Evolutionary conservation across 495 filamentous ascomycete species (phyloP).

Genomic region (Hypoxylon rickii): DNA sequence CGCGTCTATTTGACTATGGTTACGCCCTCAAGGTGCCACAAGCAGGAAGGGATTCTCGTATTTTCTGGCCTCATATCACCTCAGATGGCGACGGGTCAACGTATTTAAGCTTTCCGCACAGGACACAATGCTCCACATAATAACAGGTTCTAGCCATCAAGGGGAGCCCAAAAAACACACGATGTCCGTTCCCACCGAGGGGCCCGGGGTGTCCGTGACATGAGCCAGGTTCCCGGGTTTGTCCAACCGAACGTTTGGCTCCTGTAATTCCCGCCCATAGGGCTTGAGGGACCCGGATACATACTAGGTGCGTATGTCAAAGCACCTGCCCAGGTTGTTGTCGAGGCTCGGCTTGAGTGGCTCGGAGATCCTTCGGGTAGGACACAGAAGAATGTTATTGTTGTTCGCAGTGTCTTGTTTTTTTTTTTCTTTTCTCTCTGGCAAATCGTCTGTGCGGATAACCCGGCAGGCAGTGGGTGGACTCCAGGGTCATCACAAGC

Average conservation of each 20-base stretch:
- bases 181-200: neutral
- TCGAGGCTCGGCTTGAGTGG: neutral
- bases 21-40: too few species aligned
- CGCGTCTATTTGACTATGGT: too few species aligned
- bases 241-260: neutral
- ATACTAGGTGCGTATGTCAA: constrained; percentile 16
- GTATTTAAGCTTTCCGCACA: neutral
- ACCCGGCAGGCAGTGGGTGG: constrained; percentile 5
- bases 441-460: constrained; percentile 22
- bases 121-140: neutral
- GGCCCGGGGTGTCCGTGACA: neutral
- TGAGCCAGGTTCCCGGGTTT: constrained; percentile 28
- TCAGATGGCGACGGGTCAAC: constrained; percentile 1
- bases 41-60: neutral
- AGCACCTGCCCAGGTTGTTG: constrained; percentile 13
- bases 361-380: neutral
- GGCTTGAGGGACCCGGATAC: neutral
- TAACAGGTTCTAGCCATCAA: neutral
- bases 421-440: neutral
- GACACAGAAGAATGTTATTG: neutral
- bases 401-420: neutral
- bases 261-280: neutral
- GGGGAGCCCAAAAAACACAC: neutral
- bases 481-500: constrained; percentile 18
- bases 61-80: neutral